phyloP scores from a whole-genome alignment of 176 grass and related monocot genomes.

The Eleusine coracana region DNA sequence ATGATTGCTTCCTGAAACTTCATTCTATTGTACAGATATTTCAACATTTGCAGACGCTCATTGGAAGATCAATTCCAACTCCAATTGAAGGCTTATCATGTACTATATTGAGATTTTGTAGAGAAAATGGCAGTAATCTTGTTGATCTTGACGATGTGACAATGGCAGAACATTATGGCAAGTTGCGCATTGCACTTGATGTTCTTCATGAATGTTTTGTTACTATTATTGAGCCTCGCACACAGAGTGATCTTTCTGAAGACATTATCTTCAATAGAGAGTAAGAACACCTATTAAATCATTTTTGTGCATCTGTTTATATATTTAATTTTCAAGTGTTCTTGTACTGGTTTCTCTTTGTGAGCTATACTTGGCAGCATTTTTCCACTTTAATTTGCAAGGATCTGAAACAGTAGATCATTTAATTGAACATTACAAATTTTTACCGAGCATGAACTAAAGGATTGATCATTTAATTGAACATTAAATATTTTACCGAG shows the following conservation, averaged over 20 bases:
- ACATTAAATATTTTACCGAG: no score
- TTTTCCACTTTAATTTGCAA: conserved; percentile 17
- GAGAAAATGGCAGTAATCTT: conserved; percentile 27
- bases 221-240: conserved; percentile 70
- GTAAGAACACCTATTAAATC: conserved; percentile 47
- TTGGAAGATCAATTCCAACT: conserved; percentile 58
- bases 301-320: conserved; percentile 39
- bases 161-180: conserved; percentile 65
- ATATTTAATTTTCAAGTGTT: conserved; percentile 38
- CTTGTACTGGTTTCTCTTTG: not conserved
- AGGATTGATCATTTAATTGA: conserved; percentile 12
- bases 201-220: conserved; percentile 86
- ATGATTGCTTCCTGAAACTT: conserved; percentile 27
- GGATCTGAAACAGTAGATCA: not conserved
- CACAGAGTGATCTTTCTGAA: conserved; percentile 61
- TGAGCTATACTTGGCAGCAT: not conserved
- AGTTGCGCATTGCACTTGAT: conserved; percentile 63
- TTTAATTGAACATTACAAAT: conserved; percentile 15
- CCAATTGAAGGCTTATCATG: conserved; percentile 58
- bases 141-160: conserved; percentile 34
- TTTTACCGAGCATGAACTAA: not conserved
- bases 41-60: conserved; percentile 44
- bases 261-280: conserved; percentile 85
- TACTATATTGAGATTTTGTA: conserved; percentile 64
- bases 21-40: conserved; percentile 54